phyloP scores from a whole-genome alignment of 495 filamentous ascomycete genomes.

The Poronia punctata region DNA sequence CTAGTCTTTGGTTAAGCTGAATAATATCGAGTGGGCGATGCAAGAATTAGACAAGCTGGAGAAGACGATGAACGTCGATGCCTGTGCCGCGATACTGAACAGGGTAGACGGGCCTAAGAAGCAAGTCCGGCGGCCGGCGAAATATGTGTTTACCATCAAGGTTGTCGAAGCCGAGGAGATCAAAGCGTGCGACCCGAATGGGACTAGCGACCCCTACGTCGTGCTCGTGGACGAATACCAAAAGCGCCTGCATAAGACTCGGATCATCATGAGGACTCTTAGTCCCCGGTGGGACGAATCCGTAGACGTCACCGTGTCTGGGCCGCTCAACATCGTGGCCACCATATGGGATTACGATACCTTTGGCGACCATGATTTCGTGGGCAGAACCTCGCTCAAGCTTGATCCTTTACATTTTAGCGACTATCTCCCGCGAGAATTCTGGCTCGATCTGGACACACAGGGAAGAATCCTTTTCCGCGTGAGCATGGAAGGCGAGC shows the following conservation, averaged over 20 bases:
- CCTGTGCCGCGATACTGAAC: slow-evolving; percentile 74
- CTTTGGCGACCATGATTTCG: slow-evolving; percentile 94
- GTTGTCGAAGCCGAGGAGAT: slow-evolving; percentile 98
- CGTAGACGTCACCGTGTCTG: slow-evolving; percentile 88
- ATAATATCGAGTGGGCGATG: slow-evolving; percentile 93
- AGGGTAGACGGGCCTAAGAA: slow-evolving; percentile 46
- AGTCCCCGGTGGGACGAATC: slow-evolving; percentile 98
- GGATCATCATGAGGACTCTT: slow-evolving; percentile 82
- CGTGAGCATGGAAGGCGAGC: slow-evolving; percentile 97
- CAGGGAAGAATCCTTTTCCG: slow-evolving; percentile 84
- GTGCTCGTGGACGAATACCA: slow-evolving; percentile 97
- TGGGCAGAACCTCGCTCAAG: slow-evolving; percentile 90
- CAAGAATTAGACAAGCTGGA: slow-evolving; percentile 86
- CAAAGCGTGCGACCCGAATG: slow-evolving; percentile 93
- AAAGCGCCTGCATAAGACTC: slow-evolving; percentile 92
- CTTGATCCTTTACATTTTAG: slow-evolving; percentile 91
- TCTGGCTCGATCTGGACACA: slow-evolving; percentile 96
- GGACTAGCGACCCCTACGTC: slow-evolving; percentile 93
- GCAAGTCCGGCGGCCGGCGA: slow-evolving; percentile 55
- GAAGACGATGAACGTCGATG: slow-evolving; percentile 86
- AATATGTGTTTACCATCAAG: slow-evolving; percentile 98
- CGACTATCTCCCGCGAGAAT: slow-evolving; percentile 89
- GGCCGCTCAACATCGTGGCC: slow-evolving; percentile 86
- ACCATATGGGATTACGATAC: slow-evolving; percentile 99
- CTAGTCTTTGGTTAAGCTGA: slow-evolving; percentile 93